A percentile compares a stretch with the other conserved stretches of the same genome.
phyloP scores from a whole-genome alignment of 257 asterid genomes.

The Cynanchum wilfordii region DNA sequence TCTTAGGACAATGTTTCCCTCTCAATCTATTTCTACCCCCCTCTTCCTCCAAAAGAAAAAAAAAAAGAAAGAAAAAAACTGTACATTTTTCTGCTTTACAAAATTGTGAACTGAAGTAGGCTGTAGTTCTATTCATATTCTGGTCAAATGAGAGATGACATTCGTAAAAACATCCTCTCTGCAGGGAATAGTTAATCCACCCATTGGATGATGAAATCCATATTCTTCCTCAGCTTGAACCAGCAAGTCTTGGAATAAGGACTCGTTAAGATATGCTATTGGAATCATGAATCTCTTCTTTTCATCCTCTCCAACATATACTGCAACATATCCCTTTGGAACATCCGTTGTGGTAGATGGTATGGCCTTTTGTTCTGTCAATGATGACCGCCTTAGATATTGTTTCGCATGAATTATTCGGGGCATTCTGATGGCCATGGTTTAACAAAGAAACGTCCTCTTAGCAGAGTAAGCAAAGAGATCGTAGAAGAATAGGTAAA shows the following conservation, averaged over 20 bases:
- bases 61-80: neutral
- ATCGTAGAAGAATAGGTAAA: neutral
- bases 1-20: neutral
- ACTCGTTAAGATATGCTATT: neutral
- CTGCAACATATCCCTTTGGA: neutral
- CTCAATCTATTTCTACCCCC: neutral
- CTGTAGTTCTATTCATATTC: neutral
- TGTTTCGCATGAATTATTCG: neutral
- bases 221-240: constrained; percentile 7
- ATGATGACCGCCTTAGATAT: neutral
- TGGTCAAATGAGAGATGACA: neutral
- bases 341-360: neutral
- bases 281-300: constrained; percentile 3
- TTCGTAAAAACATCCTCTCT: neutral
- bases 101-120: neutral
- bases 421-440: constrained; percentile 4
- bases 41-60: neutral
- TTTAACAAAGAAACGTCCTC: neutral
- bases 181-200: constrained; percentile 5
- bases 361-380: neutral
- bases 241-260: neutral
- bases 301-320: neutral
- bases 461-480: neutral
- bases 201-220: constrained; percentile 5
- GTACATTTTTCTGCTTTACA: neutral